phyloP scores from a whole-genome alignment of 2,329 filamentous ascomycete genomes.

The Exophiala viscosa region DNA sequence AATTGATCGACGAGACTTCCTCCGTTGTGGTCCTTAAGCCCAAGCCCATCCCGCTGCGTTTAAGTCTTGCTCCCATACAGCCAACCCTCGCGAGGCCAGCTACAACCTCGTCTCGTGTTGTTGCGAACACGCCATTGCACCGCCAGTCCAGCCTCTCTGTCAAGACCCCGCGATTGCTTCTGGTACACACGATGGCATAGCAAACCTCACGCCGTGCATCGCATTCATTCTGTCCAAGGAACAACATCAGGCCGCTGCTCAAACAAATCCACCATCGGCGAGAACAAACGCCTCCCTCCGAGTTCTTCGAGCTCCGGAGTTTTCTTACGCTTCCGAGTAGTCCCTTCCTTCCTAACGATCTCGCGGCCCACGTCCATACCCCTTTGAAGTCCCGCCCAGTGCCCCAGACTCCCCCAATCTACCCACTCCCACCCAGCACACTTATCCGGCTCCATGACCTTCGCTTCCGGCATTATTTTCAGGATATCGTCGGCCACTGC shows the following conservation, averaged over 20 bases:
- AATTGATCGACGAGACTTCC: too few species aligned
- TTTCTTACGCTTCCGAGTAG: conserved; percentile 8
- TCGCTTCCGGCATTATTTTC: conserved; percentile 45
- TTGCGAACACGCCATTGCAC: too few species aligned
- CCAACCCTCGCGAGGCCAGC: too few species aligned
- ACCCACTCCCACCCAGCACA: conserved; percentile 55
- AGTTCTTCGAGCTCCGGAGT: conserved; percentile 28
- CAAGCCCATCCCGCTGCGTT: too few species aligned
- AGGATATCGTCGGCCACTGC: too few species aligned
- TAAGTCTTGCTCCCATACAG: too few species aligned
- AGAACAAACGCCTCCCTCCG: conserved; percentile 40
- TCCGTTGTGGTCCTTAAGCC: too few species aligned
- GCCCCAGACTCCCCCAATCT: conserved; percentile 46
- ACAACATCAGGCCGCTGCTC: conserved; percentile 37
- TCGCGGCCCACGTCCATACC: neutral
- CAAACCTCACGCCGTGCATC: too few species aligned
- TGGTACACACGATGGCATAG: too few species aligned
- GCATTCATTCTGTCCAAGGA: conserved; percentile 19
- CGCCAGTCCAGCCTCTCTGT: too few species aligned
- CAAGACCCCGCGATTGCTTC: too few species aligned
- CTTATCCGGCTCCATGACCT: conserved; percentile 49
- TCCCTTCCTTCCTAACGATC: neutral
- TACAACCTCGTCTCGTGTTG: too few species aligned
- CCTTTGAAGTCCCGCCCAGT: conserved; percentile 34
- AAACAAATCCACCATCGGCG: conserved; percentile 47